These are phyloP conservation scores for Fusarium mexicanum DNA, from an alignment of 2,329 filamentous ascomycete genomes.

Conservation along the genomic window DNA sequence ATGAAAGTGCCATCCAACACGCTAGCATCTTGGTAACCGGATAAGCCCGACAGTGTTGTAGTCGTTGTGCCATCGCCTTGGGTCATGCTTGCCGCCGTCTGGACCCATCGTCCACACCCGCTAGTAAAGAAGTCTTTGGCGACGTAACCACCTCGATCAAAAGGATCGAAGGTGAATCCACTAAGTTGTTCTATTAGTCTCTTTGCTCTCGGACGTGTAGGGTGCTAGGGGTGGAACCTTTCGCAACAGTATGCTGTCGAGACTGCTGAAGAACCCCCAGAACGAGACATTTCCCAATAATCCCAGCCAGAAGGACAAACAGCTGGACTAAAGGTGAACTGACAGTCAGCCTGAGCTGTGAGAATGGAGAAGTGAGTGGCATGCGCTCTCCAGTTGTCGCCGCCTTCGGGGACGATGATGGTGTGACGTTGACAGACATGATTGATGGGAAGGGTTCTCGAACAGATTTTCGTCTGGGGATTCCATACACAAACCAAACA, in stretches of 20 bases:
- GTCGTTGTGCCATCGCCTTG: neutral
- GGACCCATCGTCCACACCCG: neutral
- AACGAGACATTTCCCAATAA: neutral
- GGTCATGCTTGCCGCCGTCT: neutral
- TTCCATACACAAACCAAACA: too few relatives aligned
- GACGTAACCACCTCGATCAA: neutral
- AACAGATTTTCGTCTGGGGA: too few relatives aligned
- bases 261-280: neutral
- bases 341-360: fast-evolving
- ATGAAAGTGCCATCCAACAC: neutral
- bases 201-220: neutral
- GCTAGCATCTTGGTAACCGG: neutral
- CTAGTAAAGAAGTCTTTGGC: neutral
- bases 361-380: neutral
- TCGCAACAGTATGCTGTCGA: neutral
- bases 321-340: neutral
- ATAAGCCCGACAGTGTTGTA: neutral
- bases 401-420: too few relatives aligned
- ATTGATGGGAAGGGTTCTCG: too few relatives aligned
- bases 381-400: too few relatives aligned
- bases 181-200: neutral
- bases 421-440: too few relatives aligned
- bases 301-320: neutral
- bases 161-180: neutral
- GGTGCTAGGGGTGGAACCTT: neutral